Evolutionary conservation across 2,329 filamentous ascomycete genomes (phyloP).

Genomic region (Biscogniauxia mediterranea): DNA sequence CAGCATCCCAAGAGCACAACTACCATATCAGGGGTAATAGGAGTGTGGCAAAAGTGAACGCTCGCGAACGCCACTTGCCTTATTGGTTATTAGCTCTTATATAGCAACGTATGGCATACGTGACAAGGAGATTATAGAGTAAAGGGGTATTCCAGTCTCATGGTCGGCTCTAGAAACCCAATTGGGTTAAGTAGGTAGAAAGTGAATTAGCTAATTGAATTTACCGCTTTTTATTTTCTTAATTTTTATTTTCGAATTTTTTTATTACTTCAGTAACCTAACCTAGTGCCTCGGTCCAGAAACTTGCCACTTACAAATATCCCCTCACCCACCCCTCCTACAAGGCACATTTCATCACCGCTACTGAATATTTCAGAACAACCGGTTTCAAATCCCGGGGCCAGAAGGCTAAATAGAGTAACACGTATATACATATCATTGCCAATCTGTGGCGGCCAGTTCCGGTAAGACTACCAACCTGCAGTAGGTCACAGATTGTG

Average conservation of each 20-base stretch:
- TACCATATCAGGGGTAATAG: too few relatives aligned
- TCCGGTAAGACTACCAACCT: constrained; percentile 1
- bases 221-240: neutral
- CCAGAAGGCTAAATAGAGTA: neutral
- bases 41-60: too few relatives aligned
- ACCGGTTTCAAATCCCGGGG: neutral
- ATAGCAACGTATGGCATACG: too few relatives aligned
- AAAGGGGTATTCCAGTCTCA: neutral
- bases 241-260: neutral
- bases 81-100: too few relatives aligned
- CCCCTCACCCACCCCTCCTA: constrained; percentile 11
- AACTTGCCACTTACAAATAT: constrained; percentile 18
- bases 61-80: too few relatives aligned
- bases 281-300: constrained; percentile 1
- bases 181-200: neutral
- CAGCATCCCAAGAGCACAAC: too few relatives aligned
- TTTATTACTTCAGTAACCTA: neutral
- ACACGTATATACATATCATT: neutral
- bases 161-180: neutral
- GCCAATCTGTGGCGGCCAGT: neutral
- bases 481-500: neutral
- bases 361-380: constrained; percentile 14
- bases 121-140: too few relatives aligned
- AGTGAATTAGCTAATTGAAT: neutral
- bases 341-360: constrained; percentile 18